These are phyloP conservation scores for Kwoniella sp. DNA, from an alignment of 768 basidiomycete species.

Conservation along the genomic window DNA sequence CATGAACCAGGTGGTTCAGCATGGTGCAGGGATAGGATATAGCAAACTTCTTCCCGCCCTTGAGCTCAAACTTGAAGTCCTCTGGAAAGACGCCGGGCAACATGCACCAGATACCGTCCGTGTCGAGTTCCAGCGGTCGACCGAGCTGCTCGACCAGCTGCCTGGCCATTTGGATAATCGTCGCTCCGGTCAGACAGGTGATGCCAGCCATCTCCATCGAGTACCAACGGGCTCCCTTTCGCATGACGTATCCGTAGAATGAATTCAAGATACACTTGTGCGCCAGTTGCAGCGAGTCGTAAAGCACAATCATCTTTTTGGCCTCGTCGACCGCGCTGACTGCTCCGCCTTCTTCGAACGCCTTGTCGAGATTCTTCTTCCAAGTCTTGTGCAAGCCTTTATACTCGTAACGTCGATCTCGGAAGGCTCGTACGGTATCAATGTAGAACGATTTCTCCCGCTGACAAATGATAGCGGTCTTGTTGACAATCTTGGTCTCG, in stretches of 20 bases:
- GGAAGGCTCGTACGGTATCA: slow-evolving; percentile 92
- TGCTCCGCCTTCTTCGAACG: slow-evolving; percentile 63
- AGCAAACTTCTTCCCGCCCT: slow-evolving; percentile 75
- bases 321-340: slow-evolving; percentile 90
- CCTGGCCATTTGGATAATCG: slow-evolving; percentile 97
- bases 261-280: slow-evolving; percentile 99
- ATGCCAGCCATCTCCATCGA: slow-evolving; percentile 99
- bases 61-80: slow-evolving; percentile 90
- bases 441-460: slow-evolving; percentile 98
- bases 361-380: slow-evolving; percentile 93
- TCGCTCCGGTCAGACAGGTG: slow-evolving; percentile 94
- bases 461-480: slow-evolving; percentile 94
- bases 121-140: slow-evolving; percentile 92
- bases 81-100: slow-evolving; percentile 95
- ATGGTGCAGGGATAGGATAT: slow-evolving; percentile 99
- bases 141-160: slow-evolving; percentile 96
- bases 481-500: slow-evolving; percentile 89
- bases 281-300: slow-evolving; percentile 95
- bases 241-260: slow-evolving; percentile 99
- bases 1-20: slow-evolving; percentile 96
- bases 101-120: slow-evolving; percentile 99
- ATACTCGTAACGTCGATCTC: slow-evolving; percentile 97
- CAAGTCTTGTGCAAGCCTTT: slow-evolving; percentile 97
- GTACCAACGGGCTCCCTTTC: slow-evolving; percentile 98
- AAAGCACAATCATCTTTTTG: slow-evolving; percentile 97